phyloP scores from a whole-genome alignment of 805 yeast species.

The Wickerhamiella dianesei region DNA sequence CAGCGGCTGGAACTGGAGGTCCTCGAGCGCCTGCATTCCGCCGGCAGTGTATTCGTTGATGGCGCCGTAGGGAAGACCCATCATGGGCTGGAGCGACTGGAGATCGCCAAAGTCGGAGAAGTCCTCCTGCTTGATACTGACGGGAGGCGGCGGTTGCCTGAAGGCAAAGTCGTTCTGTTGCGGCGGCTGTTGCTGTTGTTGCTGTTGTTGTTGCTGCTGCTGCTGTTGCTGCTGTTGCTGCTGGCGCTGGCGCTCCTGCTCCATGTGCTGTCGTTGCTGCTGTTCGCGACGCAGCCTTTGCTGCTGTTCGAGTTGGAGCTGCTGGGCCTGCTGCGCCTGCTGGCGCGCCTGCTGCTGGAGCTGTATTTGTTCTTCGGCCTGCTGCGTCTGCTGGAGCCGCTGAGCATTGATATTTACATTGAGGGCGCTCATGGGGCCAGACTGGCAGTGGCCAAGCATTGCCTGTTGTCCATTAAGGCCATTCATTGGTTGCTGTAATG shows the following conservation, averaged over 20 bases:
- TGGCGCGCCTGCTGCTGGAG: not conserved
- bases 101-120: not conserved
- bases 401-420: not conserved
- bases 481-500: not conserved
- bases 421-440: not conserved
- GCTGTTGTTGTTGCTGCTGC: not conserved
- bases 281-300: not conserved
- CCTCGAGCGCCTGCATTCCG: not conserved
- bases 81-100: not conserved
- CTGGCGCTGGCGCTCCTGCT: not conserved
- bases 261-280: not conserved
- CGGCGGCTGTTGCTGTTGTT: constrained; percentile 1
- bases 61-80: not conserved
- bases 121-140: not conserved
- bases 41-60: not conserved
- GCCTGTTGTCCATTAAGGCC: not conserved
- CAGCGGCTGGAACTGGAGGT: not conserved
- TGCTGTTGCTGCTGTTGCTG: constrained; percentile 2
- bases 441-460: not conserved
- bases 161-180: not conserved
- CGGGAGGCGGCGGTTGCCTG: not conserved
- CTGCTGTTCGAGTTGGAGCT: not conserved
- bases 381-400: not conserved
- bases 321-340: constrained; percentile 1
- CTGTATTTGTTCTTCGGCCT: not conserved